A percentile compares a stretch with the other conserved stretches of the same genome.
Evolutionary conservation across 495 filamentous ascomycete species (phyloP).

Genomic region (Penicillium soppii): DNA sequence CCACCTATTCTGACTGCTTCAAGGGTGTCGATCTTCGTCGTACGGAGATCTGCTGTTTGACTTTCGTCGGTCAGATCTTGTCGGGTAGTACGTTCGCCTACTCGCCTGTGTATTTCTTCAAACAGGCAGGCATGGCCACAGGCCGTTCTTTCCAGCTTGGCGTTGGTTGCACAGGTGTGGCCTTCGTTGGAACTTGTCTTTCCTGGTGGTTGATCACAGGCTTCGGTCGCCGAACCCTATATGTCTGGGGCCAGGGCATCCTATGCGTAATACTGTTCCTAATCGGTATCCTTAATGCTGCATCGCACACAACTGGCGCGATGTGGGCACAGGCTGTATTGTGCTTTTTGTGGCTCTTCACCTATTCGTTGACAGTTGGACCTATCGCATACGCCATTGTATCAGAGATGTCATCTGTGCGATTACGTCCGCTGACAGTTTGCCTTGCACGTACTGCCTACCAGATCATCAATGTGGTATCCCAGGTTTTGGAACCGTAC

Average conservation of each 20-base stretch:
- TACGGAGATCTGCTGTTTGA: constrained; percentile 68
- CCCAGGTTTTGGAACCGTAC: constrained; percentile 63
- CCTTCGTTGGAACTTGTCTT: constrained; percentile 54
- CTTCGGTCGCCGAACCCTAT: constrained; percentile 66
- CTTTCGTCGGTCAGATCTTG: constrained; percentile 73
- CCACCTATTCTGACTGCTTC: constrained; percentile 67
- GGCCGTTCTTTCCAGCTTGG: constrained; percentile 52
- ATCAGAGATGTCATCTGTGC: constrained; percentile 64
- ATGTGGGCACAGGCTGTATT: constrained; percentile 49
- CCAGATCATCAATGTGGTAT: constrained; percentile 63
- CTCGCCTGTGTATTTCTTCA: constrained; percentile 70
- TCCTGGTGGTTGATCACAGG: constrained; percentile 51
- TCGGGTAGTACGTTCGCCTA: constrained; percentile 70
- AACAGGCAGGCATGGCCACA: constrained; percentile 61
- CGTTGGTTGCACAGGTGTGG: constrained; percentile 56
- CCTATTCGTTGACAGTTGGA: constrained; percentile 68
- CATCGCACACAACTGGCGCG: constrained; percentile 37
- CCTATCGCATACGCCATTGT: constrained; percentile 73
- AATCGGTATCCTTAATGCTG: constrained; percentile 63
- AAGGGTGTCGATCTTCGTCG: constrained; percentile 65
- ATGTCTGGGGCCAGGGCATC: constrained; percentile 60
- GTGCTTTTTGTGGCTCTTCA: constrained; percentile 64
- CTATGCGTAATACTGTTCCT: constrained; percentile 59
- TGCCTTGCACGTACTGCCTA: constrained; percentile 63
- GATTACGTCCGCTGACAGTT: constrained; percentile 67